Evolutionary conservation across 768 basidiomycete genomes (phyloP), one percentile per base, ranked within the genome.

Genomic region (Exsudoporus frostii): DNA sequence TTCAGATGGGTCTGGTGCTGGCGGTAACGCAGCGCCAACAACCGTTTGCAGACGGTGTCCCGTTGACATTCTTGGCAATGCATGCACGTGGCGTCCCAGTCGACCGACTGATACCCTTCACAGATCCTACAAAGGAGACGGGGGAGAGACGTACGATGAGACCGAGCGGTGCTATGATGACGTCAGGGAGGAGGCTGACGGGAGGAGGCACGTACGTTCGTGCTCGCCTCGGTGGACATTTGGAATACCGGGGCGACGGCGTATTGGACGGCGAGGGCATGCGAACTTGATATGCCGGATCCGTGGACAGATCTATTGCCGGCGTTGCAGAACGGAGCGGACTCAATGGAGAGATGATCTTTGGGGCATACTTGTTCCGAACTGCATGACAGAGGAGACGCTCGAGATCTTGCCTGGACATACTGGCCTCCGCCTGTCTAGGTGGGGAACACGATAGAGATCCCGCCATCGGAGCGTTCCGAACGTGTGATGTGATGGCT

Each of bases 61-160:
- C 68, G 61, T 46, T 53, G 57, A 37, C 70, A 70, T 7, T 63
- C 64, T 10, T 58, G 57, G 33, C 70, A 70, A 24, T 70, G 69
- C 44, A 50, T 47, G 36, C 59, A 68, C 19, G 61, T 56, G 19
- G 45, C 38, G n/a, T 65, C 54, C 48, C 57, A 52, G 41, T 59
- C 53, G 6, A 47, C 29, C 7, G 68, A 42, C 39, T 66, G 70
- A 33, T 55, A 47, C 5, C 22, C 34, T 27, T 70, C 70, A 40
- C 69, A 70, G 8, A 57, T 6, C 40, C 68, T 70, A 40, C 2
- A 48, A 45, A 41, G 30, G 37, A 36, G 36, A 45, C 2, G 3
- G 32, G 30, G 27, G 27, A 39, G 22, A 24, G 39, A 17, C 3
- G 27, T 5, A 19, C 14, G 5, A 33, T 61, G 42, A 65, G 54